phyloP scores from a whole-genome alignment of 805 yeast species.

The Metschnikowia proteae region DNA sequence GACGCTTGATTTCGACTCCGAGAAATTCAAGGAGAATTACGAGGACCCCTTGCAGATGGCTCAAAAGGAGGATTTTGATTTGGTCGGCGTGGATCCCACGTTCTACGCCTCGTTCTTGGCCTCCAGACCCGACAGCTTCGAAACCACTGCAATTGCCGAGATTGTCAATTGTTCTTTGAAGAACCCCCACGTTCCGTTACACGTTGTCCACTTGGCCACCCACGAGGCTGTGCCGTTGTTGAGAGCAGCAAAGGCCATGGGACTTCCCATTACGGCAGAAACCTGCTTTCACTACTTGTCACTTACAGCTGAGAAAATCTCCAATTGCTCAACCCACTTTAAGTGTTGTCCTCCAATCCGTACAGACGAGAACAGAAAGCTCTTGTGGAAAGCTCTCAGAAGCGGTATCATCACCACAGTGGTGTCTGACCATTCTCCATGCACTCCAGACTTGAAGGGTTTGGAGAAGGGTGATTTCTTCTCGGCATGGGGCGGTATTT shows the following conservation, averaged over 20 bases:
- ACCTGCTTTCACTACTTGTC: conserved; percentile 92
- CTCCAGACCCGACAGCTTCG: conserved; percentile 86
- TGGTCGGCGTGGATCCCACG: conserved; percentile 53
- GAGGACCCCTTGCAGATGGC: conserved; percentile 43
- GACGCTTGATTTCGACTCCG: conserved; percentile 18
- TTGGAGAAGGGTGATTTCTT: conserved; percentile 81
- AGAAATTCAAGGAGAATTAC: conserved; percentile 13
- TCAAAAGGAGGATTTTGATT: conserved; percentile 35
- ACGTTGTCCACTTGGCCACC: conserved; percentile 88
- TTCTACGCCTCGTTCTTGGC: conserved; percentile 70
- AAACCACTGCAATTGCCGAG: conserved; percentile 75
- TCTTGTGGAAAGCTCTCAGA: conserved; percentile 75
- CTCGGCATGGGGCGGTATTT: conserved; percentile 94
- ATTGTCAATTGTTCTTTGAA: conserved; percentile 59
- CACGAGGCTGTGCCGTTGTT: conserved; percentile 77
- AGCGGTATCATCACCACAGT: conserved; percentile 71
- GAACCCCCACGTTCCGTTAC: conserved; percentile 64
- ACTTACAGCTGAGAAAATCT: conserved; percentile 71
- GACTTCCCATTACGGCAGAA: conserved; percentile 74
- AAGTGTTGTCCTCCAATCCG: conserved; percentile 97
- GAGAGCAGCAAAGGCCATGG: conserved; percentile 54
- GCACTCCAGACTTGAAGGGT: conserved; percentile 87
- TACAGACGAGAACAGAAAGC: conserved; percentile 61
- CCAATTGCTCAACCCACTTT: conserved; percentile 74
- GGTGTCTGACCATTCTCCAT: conserved; percentile 94